Conservation (phyloP, 179 eudicot genomes). For the Camellia oleifera region DNA sequence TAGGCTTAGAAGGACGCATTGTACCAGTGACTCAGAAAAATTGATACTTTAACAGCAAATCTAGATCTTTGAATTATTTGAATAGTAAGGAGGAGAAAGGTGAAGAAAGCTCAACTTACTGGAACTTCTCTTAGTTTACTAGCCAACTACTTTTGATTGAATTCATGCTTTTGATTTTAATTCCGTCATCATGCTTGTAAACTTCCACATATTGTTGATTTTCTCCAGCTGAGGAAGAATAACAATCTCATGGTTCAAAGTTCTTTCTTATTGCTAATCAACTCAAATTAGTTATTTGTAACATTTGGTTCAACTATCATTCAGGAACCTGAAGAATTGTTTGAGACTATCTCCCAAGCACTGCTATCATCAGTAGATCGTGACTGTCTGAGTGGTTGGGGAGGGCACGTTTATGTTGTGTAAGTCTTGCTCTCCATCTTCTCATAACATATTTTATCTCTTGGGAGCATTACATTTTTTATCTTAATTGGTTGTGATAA, state of each 20-base stretch:
- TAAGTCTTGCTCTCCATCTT: slow-evolving; percentile 34
- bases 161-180: neutral
- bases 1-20: neutral
- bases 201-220: neutral
- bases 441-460: too few relatives aligned
- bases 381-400: slow-evolving; percentile 94
- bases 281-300: neutral
- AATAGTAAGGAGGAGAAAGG: neutral
- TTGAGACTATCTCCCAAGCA: slow-evolving; percentile 89
- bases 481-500: neutral
- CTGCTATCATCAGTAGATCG: slow-evolving; percentile 76
- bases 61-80: neutral
- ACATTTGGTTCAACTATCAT: slow-evolving; percentile 8
- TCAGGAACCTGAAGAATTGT: slow-evolving; percentile 84
- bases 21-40: too few relatives aligned
- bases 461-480: neutral
- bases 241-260: neutral
- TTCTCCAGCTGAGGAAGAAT: neutral
- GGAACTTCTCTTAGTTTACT: neutral
- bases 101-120: neutral
- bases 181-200: neutral
- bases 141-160: neutral
- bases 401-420: slow-evolving; percentile 90
- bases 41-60: neutral
- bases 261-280: neutral